Conservation (phyloP, 116 monocot genomes). For the Papilionanthe hybrid region DNA sequence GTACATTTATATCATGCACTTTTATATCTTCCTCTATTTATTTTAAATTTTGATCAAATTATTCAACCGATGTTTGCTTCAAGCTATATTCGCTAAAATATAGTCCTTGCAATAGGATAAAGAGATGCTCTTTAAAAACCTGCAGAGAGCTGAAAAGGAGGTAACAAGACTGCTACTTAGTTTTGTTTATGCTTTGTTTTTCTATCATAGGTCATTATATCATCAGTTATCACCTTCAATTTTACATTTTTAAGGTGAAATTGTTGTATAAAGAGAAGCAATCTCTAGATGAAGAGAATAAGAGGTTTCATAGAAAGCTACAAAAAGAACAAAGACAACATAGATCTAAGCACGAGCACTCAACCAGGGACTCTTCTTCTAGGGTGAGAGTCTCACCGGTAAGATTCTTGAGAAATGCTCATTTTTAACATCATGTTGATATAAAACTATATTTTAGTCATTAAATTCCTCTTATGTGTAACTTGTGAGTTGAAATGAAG, state of each 20-base stretch:
- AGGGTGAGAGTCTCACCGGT: constrained; percentile 31
- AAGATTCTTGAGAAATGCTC: neutral
- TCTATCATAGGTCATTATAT: neutral
- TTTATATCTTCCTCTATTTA: neutral
- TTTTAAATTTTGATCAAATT: neutral
- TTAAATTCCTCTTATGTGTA: too few relatives aligned
- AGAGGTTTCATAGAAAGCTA: constrained; percentile 36
- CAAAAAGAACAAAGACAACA: constrained; percentile 35
- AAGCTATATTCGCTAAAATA: constrained; percentile 40
- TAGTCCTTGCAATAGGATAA: constrained; percentile 61
- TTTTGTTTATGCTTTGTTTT: too few relatives aligned
- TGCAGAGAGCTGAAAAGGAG: constrained; percentile 37
- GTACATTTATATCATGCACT: too few relatives aligned
- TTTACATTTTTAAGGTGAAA: constrained; percentile 42
- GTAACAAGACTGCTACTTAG: constrained; percentile 18
- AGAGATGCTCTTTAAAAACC: constrained; percentile 58
- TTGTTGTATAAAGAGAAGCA: constrained; percentile 64
- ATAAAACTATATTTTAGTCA: too few relatives aligned
- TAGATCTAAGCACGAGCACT: constrained; percentile 40
- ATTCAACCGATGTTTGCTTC: neutral
- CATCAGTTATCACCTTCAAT: neutral
- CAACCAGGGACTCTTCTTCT: constrained; percentile 32
- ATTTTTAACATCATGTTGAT: too few relatives aligned
- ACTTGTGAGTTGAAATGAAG: neutral
- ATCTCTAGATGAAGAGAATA: constrained; percentile 70